Evolutionary conservation across 495 filamentous ascomycete genomes (phyloP).

Genomic region (Chlorociboria aeruginascens): DNA sequence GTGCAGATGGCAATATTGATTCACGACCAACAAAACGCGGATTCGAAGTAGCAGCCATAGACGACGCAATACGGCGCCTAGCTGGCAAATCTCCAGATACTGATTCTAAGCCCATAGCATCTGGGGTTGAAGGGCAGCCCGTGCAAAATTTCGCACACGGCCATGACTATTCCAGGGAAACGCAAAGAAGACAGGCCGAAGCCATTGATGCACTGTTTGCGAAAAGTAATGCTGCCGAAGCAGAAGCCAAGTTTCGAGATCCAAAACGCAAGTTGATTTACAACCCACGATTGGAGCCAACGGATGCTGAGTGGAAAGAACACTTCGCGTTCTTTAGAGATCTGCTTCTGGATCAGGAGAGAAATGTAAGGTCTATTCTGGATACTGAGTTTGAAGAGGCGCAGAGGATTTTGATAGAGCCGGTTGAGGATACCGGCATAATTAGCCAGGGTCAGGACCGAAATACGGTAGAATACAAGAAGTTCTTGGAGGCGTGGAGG

Average conservation of each 20-base stretch:
- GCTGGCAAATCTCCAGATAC: too few species aligned
- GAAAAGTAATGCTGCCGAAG: neutral
- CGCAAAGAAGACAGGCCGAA: too few species aligned
- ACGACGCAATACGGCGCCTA: too few species aligned
- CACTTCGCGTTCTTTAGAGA: neutral
- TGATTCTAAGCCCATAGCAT: too few species aligned
- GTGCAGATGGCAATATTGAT: too few species aligned
- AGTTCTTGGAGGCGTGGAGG: neutral
- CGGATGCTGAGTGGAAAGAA: neutral
- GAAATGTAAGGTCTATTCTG: neutral
- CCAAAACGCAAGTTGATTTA: neutral
- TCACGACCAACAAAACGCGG: too few species aligned
- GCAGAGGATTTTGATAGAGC: conserved; percentile 4
- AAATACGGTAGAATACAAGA: conserved; percentile 8
- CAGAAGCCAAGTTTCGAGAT: neutral
- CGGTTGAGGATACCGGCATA: neutral
- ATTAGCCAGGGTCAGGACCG: conserved; percentile 7
- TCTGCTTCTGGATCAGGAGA: neutral
- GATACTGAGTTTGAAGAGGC: conserved; percentile 14
- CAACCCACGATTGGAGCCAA: neutral
- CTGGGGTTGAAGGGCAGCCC: too few species aligned
- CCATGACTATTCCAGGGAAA: too few species aligned
- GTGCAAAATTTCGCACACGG: too few species aligned
- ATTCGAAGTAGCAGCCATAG: too few species aligned
- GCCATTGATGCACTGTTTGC: neutral